phyloP scores from a whole-genome alignment of 768 basidiomycete genomes.

The Kwoniella bestiolae region DNA sequence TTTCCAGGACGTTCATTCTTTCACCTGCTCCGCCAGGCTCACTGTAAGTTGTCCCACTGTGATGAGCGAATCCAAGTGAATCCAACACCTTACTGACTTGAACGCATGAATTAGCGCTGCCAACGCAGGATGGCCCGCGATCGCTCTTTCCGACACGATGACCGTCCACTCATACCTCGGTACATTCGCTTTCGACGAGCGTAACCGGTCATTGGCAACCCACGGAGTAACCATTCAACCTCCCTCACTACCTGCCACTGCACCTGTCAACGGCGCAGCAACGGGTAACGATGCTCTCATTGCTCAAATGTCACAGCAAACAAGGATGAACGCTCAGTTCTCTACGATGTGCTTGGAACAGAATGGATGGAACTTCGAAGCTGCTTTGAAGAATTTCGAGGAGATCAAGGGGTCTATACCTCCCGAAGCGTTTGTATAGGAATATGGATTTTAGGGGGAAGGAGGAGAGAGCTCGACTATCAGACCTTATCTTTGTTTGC shows the following conservation, averaged over 20 bases:
- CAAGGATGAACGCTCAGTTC: conserved; percentile 77
- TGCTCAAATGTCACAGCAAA: conserved; percentile 68
- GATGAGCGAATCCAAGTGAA: background rate
- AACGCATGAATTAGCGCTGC: conserved; percentile 69
- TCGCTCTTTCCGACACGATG: conserved; percentile 86
- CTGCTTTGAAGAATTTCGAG: conserved; percentile 82
- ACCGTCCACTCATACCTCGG: conserved; percentile 82
- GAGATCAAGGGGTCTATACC: conserved; percentile 64
- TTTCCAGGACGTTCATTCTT: conserved; percentile 89
- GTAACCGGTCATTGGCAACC: conserved; percentile 57
- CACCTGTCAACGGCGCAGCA: too few relatives aligned
- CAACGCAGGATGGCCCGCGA: conserved; percentile 82
- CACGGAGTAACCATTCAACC: conserved; percentile 49
- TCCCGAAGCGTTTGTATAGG: conserved; percentile 48
- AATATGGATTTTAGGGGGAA: background rate
- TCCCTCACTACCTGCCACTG: conserved; percentile 14
- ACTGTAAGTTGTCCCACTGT: conserved; percentile 64
- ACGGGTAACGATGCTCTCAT: conserved; percentile 56
- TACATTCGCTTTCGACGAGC: conserved; percentile 70
- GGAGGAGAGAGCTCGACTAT: background rate
- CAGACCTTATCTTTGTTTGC: too few relatives aligned
- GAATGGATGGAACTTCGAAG: conserved; percentile 81
- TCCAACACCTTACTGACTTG: too few relatives aligned
- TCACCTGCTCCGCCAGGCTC: conserved; percentile 80
- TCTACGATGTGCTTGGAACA: conserved; percentile 81